Evolutionary conservation across 164 flowering plant genomes (phyloP).

Genomic region (Cinnamomum micranthum): DNA sequence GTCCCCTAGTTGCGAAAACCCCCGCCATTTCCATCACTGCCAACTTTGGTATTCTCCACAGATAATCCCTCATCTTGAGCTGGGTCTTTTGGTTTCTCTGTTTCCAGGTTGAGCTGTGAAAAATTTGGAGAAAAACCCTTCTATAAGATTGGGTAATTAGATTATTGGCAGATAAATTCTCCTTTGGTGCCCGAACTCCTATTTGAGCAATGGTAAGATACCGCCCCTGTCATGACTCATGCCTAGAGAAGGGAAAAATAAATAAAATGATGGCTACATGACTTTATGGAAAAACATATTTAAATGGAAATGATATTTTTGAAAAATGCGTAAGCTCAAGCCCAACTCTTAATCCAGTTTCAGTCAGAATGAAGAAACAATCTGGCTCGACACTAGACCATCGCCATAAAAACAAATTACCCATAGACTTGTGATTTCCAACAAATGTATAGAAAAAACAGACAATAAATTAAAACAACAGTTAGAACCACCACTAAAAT

Average conservation of each 20-base stretch:
- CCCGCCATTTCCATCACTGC: conserved; percentile 27
- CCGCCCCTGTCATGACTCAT: no score
- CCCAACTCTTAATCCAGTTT: no score
- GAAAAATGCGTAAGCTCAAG: no score
- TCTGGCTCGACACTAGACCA: no score
- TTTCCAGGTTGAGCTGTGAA: conserved; percentile 25
- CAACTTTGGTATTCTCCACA: conserved; percentile 15
- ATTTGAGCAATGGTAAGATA: no score
- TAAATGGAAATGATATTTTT: no score
- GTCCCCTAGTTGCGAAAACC: conserved; percentile 72
- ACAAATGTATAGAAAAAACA: background rate
- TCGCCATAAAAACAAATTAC: no score
- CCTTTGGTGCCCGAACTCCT: no score
- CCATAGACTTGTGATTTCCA: background rate
- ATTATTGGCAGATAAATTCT: conserved; percentile 1
- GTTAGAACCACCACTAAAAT: background rate
- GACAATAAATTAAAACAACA: background rate
- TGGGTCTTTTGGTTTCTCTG: conserved; percentile 33
- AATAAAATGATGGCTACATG: no score
- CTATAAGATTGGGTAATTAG: conserved; percentile 2
- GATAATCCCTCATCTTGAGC: conserved; percentile 20
- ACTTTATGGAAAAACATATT: no score
- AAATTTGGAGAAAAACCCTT: conserved; percentile 29
- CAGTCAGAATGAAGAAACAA: no score
- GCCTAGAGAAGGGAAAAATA: no score